Percentiles rank a stretch among this genome's conserved stretches.
Evolutionary conservation across 768 basidiomycete genomes (phyloP).

Genomic region (Erythrobasidium yunnanense): DNA sequence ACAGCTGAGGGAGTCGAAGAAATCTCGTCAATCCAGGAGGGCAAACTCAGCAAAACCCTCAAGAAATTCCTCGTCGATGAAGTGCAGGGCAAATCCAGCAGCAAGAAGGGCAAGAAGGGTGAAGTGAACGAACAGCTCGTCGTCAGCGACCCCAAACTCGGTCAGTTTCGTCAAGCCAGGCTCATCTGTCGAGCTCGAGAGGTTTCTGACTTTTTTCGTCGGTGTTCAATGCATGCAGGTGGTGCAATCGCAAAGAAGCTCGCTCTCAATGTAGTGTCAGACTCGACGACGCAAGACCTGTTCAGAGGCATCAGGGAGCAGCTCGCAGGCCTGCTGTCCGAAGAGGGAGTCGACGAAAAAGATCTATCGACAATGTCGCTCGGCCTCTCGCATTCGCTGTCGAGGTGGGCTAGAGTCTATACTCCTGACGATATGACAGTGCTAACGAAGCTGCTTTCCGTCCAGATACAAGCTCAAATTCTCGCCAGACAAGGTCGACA

Average conservation of each 20-base stretch:
- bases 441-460: background rate
- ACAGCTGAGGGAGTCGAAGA: slow-evolving; percentile 96
- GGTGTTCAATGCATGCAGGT: too few species aligned
- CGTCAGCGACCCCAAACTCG: slow-evolving; percentile 81
- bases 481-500: slow-evolving; percentile 98
- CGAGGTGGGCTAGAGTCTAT: slow-evolving; percentile 51
- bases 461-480: slow-evolving; percentile 97
- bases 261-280: slow-evolving; percentile 66
- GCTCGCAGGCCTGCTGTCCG: slow-evolving; percentile 58
- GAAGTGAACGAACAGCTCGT: slow-evolving; percentile 61
- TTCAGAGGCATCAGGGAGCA: slow-evolving; percentile 93
- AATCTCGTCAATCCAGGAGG: slow-evolving; percentile 78
- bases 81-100: slow-evolving; percentile 36
- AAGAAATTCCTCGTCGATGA: slow-evolving; percentile 86
- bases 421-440: background rate
- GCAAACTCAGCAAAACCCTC: slow-evolving; percentile 81
- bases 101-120: slow-evolving; percentile 65
- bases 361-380: slow-evolving; percentile 95
- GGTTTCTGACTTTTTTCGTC: too few species aligned
- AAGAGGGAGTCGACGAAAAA: slow-evolving; percentile 40
- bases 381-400: slow-evolving; percentile 92
- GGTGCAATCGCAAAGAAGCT: slow-evolving; percentile 86
- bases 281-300: slow-evolving; percentile 60
- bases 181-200: too few species aligned
- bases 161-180: slow-evolving; percentile 53